Evolutionary conservation across 805 yeast species (phyloP), one percentile per base, ranked within the genome.

Genomic region (Crinitomyces ghanaensis): DNA sequence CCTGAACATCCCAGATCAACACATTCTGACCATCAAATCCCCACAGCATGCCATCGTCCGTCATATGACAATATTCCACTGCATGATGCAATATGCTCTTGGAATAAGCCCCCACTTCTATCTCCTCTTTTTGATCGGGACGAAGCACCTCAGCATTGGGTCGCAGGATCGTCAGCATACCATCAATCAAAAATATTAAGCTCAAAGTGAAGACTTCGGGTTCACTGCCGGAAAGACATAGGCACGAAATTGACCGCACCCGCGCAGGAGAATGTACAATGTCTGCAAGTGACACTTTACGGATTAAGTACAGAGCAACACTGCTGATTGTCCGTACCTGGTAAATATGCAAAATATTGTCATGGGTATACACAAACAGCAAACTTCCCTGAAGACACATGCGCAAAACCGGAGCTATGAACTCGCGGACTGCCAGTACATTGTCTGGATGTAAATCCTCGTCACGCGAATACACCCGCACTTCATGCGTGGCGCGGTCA

Each of bases 21-120:
- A 53, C 44, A 24, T 54, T 51, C 9, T 47, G 44, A 5, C 66
- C 66, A 31, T 59, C 64, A 41, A 59, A 63, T 1, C 60, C 62
- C 63, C 67, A 63, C 19, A 62, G 39, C 31, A 49, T 45, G 1
- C 48, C 48, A 21, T 38, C 29, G 13, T 49, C 30, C 8, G 42
- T 42, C 19, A 54, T 42, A 14, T 49, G 44, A 41, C 48, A 60
- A 33, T 50, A 57, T 41, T 57, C 73, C 39, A 45, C 55, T 20
- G 49, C 56, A 36, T 40, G 55, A 41, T 36, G 63, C 34, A 52
- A 38, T 1, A 56, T 45, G 5, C 45, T 47, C 37, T 46, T 47
- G 20, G 40, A 40, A 26, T 45, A 45, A 13, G 40, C 35, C n/a
- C n/a, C n/a, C n/a, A n/a, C n/a, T n/a, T n/a, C n/a, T n/a, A n/a